phyloP scores from a whole-genome alignment of 1,284 basidiomycete genomes.

The Porogramme epimiltina region DNA sequence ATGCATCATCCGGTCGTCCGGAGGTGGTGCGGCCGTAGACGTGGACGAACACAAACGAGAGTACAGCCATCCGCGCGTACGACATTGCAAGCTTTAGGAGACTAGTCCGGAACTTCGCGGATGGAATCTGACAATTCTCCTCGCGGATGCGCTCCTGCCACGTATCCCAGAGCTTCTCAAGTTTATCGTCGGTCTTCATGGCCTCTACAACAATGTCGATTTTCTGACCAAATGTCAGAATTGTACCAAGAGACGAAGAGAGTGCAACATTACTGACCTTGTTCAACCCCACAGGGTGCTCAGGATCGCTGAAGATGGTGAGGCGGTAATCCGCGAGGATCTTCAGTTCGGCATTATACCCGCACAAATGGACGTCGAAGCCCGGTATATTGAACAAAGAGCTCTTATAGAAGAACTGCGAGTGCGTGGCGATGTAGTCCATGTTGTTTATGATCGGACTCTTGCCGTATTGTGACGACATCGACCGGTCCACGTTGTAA shows the following conservation, averaged over 20 bases:
- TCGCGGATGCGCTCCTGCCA: constrained; percentile 56
- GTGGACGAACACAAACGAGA: constrained; percentile 80
- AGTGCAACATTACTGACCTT: constrained; percentile 46
- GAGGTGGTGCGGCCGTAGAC: constrained; percentile 59
- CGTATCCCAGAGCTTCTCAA: constrained; percentile 51
- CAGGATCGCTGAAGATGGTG: constrained; percentile 72
- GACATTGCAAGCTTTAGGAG: constrained; percentile 66
- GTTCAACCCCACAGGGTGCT: constrained; percentile 71
- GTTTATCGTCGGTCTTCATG: constrained; percentile 63
- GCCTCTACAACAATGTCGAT: constrained; percentile 67
- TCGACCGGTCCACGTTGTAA: constrained; percentile 83
- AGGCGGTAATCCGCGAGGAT: constrained; percentile 61
- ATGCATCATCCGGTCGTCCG: constrained; percentile 53
- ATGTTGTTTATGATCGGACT: constrained; percentile 69
- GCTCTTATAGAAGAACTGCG: constrained; percentile 72
- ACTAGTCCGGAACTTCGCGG: constrained; percentile 62
- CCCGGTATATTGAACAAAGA: constrained; percentile 67
- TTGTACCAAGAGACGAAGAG: background rate
- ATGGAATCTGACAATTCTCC: constrained; percentile 51
- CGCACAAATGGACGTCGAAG: constrained; percentile 77
- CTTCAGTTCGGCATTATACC: constrained; percentile 72
- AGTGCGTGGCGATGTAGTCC: constrained; percentile 79
- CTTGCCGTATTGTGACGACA: constrained; percentile 83
- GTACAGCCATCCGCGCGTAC: constrained; percentile 66
- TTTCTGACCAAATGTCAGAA: constrained; percentile 38